phyloP scores from a whole-genome alignment of 176 grass and related monocot genomes.

The Puya raimondii region DNA sequence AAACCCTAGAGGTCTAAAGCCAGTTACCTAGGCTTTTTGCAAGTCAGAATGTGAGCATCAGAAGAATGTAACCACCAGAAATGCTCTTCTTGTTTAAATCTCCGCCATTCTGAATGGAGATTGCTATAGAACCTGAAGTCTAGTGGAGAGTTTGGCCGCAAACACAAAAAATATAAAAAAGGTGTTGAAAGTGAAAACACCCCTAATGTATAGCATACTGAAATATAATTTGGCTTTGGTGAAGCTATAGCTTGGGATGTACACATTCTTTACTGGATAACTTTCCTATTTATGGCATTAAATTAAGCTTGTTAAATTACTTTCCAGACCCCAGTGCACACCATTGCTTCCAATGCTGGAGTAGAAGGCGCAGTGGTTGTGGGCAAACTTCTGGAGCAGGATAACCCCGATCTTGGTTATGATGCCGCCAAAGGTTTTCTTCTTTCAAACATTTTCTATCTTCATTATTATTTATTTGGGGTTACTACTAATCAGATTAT shows the following conservation, averaged over 20 bases:
- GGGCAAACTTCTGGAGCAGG: constrained; percentile 21
- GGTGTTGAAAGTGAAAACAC: too few species aligned
- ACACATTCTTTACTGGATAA: neutral
- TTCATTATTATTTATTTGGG: neutral
- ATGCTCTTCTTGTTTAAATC: too few species aligned
- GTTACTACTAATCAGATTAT: neutral
- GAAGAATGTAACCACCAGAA: too few species aligned
- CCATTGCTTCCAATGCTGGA: constrained; percentile 22
- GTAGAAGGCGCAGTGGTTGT: constrained; percentile 17
- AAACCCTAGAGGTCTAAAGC: too few species aligned
- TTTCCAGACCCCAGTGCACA: constrained; percentile 14
- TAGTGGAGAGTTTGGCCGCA: too few species aligned
- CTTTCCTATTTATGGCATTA: neutral
- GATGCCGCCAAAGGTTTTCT: constrained; percentile 22
- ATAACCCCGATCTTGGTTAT: constrained; percentile 22
- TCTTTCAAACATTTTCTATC: neutral
- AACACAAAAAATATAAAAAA: too few species aligned
- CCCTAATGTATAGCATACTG: too few species aligned
- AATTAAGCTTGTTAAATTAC: neutral
- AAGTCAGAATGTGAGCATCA: too few species aligned
- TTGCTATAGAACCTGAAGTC: too few species aligned
- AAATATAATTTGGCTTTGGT: neutral
- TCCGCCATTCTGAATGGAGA: too few species aligned
- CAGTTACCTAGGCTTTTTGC: too few species aligned
- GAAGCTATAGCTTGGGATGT: neutral